Conservation (phyloP, 1,284 basidiomycete species). For the Moesziomyces sp. region DNA sequence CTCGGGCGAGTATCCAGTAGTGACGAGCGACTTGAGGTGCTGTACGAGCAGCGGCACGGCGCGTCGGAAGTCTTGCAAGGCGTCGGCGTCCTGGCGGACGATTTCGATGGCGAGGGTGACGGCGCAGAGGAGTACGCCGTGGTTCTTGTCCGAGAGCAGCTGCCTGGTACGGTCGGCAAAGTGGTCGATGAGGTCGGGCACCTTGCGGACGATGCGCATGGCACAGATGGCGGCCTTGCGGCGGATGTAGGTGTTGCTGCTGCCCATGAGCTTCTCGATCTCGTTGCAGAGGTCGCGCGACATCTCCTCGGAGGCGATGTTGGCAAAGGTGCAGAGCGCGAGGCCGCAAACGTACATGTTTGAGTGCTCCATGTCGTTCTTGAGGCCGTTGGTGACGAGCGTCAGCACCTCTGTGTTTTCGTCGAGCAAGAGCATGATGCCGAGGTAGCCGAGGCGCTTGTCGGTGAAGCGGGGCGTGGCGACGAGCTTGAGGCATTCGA, state of each 20-base stretch:
- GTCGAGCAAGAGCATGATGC: constrained; percentile 96
- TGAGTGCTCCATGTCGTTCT: constrained; percentile 99
- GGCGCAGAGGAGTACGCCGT: constrained; percentile 91
- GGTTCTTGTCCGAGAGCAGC: constrained; percentile 93
- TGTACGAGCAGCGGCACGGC: constrained; percentile 92
- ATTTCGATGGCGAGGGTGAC: constrained; percentile 96
- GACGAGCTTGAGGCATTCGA: constrained; percentile 98
- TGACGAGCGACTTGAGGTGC: constrained; percentile 92
- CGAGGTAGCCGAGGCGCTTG: constrained; percentile 95
- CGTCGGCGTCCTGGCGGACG: constrained; percentile 80
- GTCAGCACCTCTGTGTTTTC: constrained; percentile 98
- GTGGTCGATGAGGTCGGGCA: constrained; percentile 94
- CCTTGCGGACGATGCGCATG: constrained; percentile 93
- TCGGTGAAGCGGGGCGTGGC: constrained; percentile 97
- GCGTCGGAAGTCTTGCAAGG: constrained; percentile 87
- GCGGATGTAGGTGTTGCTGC: constrained; percentile 97
- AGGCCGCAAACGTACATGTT: constrained; percentile 99
- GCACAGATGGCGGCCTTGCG: constrained; percentile 99
- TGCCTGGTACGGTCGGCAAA: constrained; percentile 89
- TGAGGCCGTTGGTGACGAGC: constrained; percentile 95
- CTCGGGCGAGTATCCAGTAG: constrained; percentile 97
- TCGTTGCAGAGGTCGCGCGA: constrained; percentile 72
- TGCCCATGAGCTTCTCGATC: constrained; percentile 95
- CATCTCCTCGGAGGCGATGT: constrained; percentile 88
- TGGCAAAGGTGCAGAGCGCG: constrained; percentile 97